Conservation (phyloP, 306 rosid genomes). For the Potentilla sterilis region DNA sequence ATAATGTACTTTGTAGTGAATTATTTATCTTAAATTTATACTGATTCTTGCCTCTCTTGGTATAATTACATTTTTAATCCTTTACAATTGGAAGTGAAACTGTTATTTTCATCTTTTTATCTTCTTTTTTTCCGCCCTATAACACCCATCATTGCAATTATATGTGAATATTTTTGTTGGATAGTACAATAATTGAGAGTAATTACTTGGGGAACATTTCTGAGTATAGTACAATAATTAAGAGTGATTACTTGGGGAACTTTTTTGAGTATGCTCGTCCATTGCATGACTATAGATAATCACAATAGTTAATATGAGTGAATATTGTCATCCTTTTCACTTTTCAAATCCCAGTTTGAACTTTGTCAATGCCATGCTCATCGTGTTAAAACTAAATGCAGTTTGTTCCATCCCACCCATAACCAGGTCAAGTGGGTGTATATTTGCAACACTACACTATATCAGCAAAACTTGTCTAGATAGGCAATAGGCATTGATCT, state of each 20-base stretch:
- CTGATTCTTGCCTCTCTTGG: background rate
- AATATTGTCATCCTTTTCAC: background rate
- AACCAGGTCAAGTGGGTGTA: background rate
- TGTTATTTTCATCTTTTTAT: background rate
- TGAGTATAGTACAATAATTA: background rate
- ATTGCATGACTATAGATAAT: background rate
- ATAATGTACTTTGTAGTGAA: constrained; percentile 1
- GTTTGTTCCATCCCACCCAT: background rate
- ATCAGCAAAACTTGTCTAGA: background rate
- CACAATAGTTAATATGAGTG: background rate
- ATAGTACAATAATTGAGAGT: background rate
- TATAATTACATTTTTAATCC: background rate
- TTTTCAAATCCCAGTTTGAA: background rate
- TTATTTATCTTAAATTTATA: background rate
- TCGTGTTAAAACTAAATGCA: background rate
- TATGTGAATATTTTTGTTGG: background rate
- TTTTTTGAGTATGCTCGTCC: background rate
- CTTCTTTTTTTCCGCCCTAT: background rate
- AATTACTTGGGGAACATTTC: background rate
- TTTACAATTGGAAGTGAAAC: background rate
- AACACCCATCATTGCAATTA: background rate
- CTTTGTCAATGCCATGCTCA: background rate
- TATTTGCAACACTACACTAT: background rate
- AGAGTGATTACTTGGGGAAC: background rate
- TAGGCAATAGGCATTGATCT: background rate